Conservation (phyloP, 805 yeast genomes). For the Suhomyces kilbournensis region DNA sequence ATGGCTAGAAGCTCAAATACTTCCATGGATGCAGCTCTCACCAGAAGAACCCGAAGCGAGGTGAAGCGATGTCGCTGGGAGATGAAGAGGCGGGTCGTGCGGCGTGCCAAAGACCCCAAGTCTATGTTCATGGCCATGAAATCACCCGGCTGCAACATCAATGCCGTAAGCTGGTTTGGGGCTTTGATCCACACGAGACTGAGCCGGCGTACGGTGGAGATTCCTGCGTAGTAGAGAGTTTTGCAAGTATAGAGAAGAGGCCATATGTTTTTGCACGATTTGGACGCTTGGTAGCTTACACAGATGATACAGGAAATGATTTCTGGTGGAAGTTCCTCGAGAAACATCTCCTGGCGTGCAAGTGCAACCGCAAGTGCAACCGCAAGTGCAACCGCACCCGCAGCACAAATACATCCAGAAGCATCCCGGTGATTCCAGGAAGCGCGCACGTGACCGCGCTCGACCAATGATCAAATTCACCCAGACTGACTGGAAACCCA, state of each 20-base stretch:
- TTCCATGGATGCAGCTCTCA: not conserved
- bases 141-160: not conserved
- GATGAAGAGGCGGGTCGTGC: not conserved
- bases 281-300: not conserved
- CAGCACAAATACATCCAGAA: not conserved
- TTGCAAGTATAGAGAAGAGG: conserved; percentile 1
- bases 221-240: not conserved
- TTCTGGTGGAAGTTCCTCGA: not conserved
- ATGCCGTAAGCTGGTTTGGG: not conserved
- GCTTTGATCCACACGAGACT: not conserved
- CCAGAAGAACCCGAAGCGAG: not conserved
- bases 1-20: not conserved
- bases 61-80: not conserved
- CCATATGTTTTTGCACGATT: not conserved
- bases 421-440: not conserved
- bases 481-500: not conserved
- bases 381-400: too few species aligned
- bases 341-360: too few species aligned
- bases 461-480: not conserved
- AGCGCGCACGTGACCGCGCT: not conserved
- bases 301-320: not conserved
- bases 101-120: not conserved
- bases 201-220: not conserved
- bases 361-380: too few species aligned
- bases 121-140: not conserved